phyloP scores from a whole-genome alignment of 768 basidiomycete species.

The Trametes villosa region DNA sequence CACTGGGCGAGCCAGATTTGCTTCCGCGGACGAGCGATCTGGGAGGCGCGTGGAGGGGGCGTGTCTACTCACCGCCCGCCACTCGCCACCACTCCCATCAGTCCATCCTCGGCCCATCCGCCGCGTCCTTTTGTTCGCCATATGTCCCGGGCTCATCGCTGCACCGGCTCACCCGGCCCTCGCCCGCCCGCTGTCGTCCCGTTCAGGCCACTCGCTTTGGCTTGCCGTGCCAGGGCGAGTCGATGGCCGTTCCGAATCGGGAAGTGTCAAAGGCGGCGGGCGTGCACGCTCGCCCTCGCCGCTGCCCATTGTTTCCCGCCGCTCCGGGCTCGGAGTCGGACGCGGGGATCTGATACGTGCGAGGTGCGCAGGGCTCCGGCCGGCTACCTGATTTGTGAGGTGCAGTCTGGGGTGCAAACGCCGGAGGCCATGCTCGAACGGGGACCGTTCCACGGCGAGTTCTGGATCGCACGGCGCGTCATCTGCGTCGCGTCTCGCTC shows the following conservation, averaged over 20 bases:
- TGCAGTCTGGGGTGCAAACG: slow-evolving; percentile 14
- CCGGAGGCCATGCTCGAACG: slow-evolving; percentile 13
- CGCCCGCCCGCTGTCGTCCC: slow-evolving; percentile 19
- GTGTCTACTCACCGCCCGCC: slow-evolving; percentile 28
- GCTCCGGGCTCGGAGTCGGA: not conserved
- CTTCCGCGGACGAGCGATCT: slow-evolving; percentile 32
- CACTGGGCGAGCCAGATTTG: slow-evolving; percentile 23
- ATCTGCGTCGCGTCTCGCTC: not conserved
- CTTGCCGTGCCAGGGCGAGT: slow-evolving; percentile 10
- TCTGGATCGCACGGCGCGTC: slow-evolving; percentile 11
- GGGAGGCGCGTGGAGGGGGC: slow-evolving; percentile 12
- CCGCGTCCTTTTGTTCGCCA: not conserved
- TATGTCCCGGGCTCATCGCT: not conserved
- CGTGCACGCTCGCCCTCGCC: slow-evolving; percentile 10
- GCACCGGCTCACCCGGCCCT: slow-evolving; percentile 9
- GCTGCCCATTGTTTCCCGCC: not conserved
- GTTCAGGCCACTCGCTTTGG: slow-evolving; percentile 29
- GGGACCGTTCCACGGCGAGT: slow-evolving; percentile 12
- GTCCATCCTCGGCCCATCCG: not conserved
- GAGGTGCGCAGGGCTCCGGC: not conserved
- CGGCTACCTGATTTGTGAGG: not conserved
- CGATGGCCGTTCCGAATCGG: slow-evolving; percentile 20
- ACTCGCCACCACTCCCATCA: not conserved
- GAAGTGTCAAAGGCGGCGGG: slow-evolving; percentile 33
- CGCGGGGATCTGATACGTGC: slow-evolving; percentile 7